Base-by-base conservation (phyloP, 2,329 filamentous ascomycete genomes). In the Paracoccidioides lutzii region DNA sequence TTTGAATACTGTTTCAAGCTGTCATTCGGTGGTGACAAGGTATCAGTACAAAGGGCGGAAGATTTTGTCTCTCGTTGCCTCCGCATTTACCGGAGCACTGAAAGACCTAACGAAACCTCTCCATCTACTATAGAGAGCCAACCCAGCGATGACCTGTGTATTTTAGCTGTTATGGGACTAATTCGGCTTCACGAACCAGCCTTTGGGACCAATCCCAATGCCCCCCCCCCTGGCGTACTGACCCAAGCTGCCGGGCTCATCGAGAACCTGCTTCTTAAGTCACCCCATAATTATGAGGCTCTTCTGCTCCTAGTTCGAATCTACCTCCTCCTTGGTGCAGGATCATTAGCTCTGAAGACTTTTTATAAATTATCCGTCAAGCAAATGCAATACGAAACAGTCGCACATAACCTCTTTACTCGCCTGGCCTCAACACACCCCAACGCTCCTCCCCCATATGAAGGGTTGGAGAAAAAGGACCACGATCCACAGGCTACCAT, bases 341-440 rank as follows among this genome's bases (percentile, higher is more conserved):
- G 73, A 6, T 76, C 74, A 33, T 66, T 75, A 15, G 75, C 75
- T n/a, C 62, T 77, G 59, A 69, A 67, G 43, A 69, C 66, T 9
- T 77, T 76, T 61, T 65, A 67, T 58, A 72, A 69, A 56, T 67
- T 77, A 15, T 73, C 72, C 14, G 67, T 77, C 52, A 77, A 77
- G 60, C 74, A 77, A 54, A 60, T 77, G 57, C 75, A 77, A 61
- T 74, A 69, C 59, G 74, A 76, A 59, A 73, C 71, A 15, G 69
- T 77, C 46, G 71, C 73, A 5, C 75, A 77, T 63, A 70, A 74
- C 43, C 62, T 77, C 10, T 73, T 74, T 59, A 76, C 74, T 0
- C 73, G 74, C 22, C 68, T 77, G 43, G 71, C 73, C 33, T 73
- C 72, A 1, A 69, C 76, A 28, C 75, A 77, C 57, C 75, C 75